Conservation (phyloP, 352 stramenopile species). For the Plasmopara muralis region DNA sequence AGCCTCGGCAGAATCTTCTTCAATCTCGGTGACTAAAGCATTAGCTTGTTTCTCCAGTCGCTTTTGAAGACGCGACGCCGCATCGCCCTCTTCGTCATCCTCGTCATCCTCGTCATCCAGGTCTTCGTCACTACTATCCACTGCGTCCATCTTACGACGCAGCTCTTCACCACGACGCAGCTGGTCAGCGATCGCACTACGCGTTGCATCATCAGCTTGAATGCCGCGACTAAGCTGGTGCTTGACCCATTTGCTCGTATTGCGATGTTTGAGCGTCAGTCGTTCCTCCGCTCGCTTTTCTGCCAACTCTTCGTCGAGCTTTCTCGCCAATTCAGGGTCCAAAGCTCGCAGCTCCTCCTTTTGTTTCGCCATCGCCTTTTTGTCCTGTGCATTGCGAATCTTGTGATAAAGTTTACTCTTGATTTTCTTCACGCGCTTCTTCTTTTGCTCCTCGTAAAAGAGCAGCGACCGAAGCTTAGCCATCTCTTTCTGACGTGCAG, state of each 20-base stretch:
- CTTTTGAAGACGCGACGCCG: constrained; percentile 50
- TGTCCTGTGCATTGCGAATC: constrained; percentile 93
- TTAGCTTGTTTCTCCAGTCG: constrained; percentile 63
- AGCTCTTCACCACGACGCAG: constrained; percentile 90
- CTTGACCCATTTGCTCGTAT: constrained; percentile 97
- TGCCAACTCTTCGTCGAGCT: constrained; percentile 76
- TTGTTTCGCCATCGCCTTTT: constrained; percentile 84
- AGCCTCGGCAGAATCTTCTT: constrained; percentile 41
- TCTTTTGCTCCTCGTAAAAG: constrained; percentile 99
- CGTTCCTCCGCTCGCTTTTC: constrained; percentile 93
- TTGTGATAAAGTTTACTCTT: constrained; percentile 99
- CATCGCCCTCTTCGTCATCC: constrained; percentile 49
- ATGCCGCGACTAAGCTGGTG: constrained; percentile 90
- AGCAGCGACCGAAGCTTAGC: constrained; percentile 95
- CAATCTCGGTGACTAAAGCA: constrained; percentile 71
- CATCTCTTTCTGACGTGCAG: constrained; percentile 87
- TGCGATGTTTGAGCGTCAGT: constrained; percentile 97
- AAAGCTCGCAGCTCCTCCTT: constrained; percentile 66
- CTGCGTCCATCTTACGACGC: constrained; percentile 86
- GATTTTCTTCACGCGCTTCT: constrained; percentile 98
- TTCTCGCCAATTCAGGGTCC: constrained; percentile 63
- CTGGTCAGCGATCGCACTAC: constrained; percentile 84
- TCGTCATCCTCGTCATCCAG: constrained; percentile 44
- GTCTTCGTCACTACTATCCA: constrained; percentile 60
- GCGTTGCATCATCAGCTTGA: constrained; percentile 88